Conservation (phyloP, 768 basidiomycete species). For the Tulasnella sp. region DNA sequence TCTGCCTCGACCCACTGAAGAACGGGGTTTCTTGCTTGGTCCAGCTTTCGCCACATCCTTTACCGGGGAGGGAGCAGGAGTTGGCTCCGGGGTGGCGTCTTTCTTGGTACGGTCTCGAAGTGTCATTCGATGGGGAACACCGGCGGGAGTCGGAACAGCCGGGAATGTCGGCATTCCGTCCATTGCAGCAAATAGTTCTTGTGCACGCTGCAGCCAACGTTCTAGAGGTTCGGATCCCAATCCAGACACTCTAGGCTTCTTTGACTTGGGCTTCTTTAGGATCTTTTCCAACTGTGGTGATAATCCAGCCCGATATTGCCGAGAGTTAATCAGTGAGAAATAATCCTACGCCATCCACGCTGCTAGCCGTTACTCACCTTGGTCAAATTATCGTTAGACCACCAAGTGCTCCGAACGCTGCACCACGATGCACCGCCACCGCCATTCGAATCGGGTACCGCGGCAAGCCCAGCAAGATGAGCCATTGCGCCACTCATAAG, state of each 20-base stretch:
- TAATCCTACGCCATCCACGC: conserved; percentile 27
- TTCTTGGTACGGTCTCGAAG: conserved; percentile 23
- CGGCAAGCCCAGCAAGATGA: conserved; percentile 59
- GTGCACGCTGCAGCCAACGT: conserved; percentile 52
- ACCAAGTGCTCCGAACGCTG: conserved; percentile 44
- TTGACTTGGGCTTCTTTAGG: conserved; percentile 39
- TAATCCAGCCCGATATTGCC: neutral
- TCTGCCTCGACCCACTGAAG: neutral
- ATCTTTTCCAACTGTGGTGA: conserved; percentile 40
- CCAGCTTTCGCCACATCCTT: neutral
- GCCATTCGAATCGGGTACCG: neutral
- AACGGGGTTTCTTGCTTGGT: conserved; percentile 4
- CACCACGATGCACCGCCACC: neutral
- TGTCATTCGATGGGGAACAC: conserved; percentile 13
- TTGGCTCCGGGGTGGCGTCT: neutral
- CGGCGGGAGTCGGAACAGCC: neutral
- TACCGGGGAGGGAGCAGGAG: conserved; percentile 1
- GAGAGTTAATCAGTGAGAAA: conserved; percentile 20
- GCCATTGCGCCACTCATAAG: conserved; percentile 77
- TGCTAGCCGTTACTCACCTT: conserved; percentile 39
- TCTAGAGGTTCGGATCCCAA: conserved; percentile 30
- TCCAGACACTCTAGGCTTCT: conserved; percentile 24
- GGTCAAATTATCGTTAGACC: conserved; percentile 51
- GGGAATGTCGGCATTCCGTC: conserved; percentile 17
- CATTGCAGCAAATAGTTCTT: conserved; percentile 43